These are phyloP conservation scores for Senna siamea DNA, from an alignment of 306 rosid species.

Conservation along the genomic window DNA sequence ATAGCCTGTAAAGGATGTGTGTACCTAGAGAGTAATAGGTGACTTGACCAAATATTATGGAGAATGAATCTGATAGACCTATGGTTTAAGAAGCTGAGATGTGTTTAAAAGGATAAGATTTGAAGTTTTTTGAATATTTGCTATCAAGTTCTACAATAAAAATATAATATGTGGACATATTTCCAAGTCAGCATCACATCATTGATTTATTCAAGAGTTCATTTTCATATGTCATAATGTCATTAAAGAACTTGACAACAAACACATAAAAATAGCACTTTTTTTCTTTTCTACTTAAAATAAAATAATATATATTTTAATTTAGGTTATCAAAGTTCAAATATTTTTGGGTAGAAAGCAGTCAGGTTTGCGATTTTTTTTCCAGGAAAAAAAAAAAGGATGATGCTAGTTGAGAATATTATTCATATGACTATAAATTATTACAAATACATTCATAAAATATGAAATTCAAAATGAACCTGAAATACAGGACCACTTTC, in stretches of 20 bases:
- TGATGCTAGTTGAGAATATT: too few species aligned
- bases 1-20: background rate
- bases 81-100: background rate
- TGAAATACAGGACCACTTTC: slow-evolving; percentile 99
- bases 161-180: too few species aligned
- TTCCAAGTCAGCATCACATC: background rate
- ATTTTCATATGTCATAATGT: too few species aligned
- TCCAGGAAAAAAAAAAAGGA: too few species aligned
- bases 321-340: too few species aligned
- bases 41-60: slow-evolving; percentile 11
- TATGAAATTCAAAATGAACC: slow-evolving; percentile 50
- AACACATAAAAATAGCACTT: too few species aligned
- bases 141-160: background rate
- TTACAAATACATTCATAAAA: background rate
- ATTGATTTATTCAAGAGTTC: background rate
- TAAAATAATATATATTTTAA: too few species aligned
- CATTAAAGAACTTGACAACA: too few species aligned
- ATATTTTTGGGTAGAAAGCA: too few species aligned
- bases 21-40: slow-evolving; percentile 7
- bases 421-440: slow-evolving; percentile 23
- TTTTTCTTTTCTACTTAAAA: too few species aligned
- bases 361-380: too few species aligned
- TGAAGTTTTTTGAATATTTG: background rate
- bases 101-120: background rate
- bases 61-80: slow-evolving; percentile 11